These are phyloP conservation scores for Phytopythium cucurbitacearum DNA, from an alignment of 352 stramenopile genomes.

Conservation along the genomic window DNA sequence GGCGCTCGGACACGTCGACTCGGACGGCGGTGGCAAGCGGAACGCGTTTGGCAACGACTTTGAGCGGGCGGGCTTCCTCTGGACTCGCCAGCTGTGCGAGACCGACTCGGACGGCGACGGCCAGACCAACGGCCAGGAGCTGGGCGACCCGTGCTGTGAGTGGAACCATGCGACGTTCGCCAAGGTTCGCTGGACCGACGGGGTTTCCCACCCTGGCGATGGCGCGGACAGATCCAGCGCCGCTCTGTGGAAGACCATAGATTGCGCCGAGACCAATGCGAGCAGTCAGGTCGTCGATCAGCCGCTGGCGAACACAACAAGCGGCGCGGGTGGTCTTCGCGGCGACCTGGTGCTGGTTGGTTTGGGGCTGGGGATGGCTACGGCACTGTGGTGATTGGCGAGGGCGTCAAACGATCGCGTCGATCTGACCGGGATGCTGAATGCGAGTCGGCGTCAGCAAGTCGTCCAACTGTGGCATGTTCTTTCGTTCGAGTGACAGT, in stretches of 20 bases:
- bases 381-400: no score
- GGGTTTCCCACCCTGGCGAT: slow-evolving; percentile 31
- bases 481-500: no score
- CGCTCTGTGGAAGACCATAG: slow-evolving; percentile 24
- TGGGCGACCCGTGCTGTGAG: slow-evolving; percentile 78
- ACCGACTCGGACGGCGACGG: slow-evolving; percentile 75
- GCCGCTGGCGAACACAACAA: no score
- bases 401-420: no score
- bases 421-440: no score
- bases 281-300: no score
- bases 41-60: slow-evolving; percentile 52
- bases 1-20: slow-evolving; percentile 29
- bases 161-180: slow-evolving; percentile 32
- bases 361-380: no score
- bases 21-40: slow-evolving; percentile 18
- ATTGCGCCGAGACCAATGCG: slow-evolving; percentile 7
- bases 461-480: no score
- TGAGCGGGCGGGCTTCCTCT: slow-evolving; percentile 15
- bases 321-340: no score
- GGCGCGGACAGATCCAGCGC: slow-evolving; percentile 16
- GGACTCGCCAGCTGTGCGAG: slow-evolving; percentile 47
- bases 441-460: no score
- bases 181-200: slow-evolving; percentile 14
- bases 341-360: no score
- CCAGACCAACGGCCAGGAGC: slow-evolving; percentile 80